Evolutionary conservation across 495 filamentous ascomycete genomes (phyloP).

Genomic region (Aspergillus heteromorphus): DNA sequence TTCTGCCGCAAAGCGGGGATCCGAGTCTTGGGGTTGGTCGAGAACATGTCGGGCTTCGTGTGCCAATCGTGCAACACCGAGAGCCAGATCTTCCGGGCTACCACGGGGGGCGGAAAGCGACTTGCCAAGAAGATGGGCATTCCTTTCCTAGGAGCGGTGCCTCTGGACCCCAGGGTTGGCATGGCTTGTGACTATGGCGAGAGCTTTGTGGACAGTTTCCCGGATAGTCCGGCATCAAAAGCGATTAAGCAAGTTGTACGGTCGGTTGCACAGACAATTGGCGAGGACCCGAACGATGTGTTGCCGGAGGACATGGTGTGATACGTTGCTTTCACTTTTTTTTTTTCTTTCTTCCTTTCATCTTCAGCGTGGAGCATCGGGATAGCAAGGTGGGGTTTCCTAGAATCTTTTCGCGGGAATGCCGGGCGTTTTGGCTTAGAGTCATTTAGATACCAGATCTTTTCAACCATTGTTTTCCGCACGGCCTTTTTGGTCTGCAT

Average conservation of each 20-base stretch:
- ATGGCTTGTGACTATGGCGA: slow-evolving; percentile 97
- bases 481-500: neutral
- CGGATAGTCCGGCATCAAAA: slow-evolving; percentile 81
- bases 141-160: slow-evolving; percentile 85
- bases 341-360: slow-evolving; percentile 14
- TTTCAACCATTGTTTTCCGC: neutral
- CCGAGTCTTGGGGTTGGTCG: slow-evolving; percentile 77
- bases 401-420: slow-evolving; percentile 6
- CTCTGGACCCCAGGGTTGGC: slow-evolving; percentile 87
- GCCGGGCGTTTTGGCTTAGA: slow-evolving; percentile 7
- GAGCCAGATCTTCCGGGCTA: slow-evolving; percentile 83
- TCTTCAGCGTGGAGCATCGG: slow-evolving; percentile 7
- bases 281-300: slow-evolving; percentile 43
- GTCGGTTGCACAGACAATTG: slow-evolving; percentile 59
- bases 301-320: slow-evolving; percentile 33
- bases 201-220: slow-evolving; percentile 91
- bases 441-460: slow-evolving; percentile 14
- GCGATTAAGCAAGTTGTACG: slow-evolving; percentile 73
- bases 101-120: slow-evolving; percentile 77
- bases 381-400: neutral
- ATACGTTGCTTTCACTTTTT: slow-evolving; percentile 12
- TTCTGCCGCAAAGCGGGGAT: slow-evolving; percentile 96
- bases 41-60: slow-evolving; percentile 97
- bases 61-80: slow-evolving; percentile 81
- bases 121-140: slow-evolving; percentile 81